Evolutionary conservation across 352 stramenopile genomes (phyloP).

Genomic region (Pythium oligandrum): DNA sequence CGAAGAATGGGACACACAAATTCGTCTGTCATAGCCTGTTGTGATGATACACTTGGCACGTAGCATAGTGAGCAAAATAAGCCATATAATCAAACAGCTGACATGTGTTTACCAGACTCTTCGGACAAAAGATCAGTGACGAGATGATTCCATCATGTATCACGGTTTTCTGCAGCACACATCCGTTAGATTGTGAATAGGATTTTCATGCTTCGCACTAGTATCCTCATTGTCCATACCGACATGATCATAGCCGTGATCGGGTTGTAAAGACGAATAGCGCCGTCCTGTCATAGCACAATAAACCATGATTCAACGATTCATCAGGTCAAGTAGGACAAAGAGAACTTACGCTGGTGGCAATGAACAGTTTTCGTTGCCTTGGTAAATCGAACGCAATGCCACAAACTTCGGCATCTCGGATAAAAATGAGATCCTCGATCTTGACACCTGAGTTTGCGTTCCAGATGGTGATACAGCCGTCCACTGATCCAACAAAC

Average conservation of each 20-base stretch:
- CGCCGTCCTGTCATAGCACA: conserved; percentile 33
- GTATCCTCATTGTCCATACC: conserved; percentile 15
- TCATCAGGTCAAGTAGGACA: too few species aligned
- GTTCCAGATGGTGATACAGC: conserved; percentile 62
- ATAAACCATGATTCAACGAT: too few species aligned
- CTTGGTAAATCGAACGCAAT: conserved; percentile 56
- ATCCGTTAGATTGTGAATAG: conserved; percentile 2
- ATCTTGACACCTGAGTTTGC: conserved; percentile 56
- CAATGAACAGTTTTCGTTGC: conserved; percentile 63
- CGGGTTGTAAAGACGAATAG: conserved; percentile 63
- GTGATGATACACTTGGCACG: conserved; percentile 50
- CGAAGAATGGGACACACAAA: conserved; percentile 48
- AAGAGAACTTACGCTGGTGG: conserved; percentile 44
- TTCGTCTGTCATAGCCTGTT: conserved; percentile 47
- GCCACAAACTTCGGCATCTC: conserved; percentile 48
- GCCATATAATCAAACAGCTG: too few species aligned
- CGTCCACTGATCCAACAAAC: conserved; percentile 53
- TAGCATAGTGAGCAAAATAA: background rate
- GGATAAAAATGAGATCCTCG: conserved; percentile 42
- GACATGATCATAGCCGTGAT: conserved; percentile 48
- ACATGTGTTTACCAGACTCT: conserved; percentile 30
- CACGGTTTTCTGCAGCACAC: conserved; percentile 26
- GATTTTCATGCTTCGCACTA: background rate
- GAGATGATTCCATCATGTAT: conserved; percentile 57
- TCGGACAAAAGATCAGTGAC: conserved; percentile 52